Evolutionary conservation across 345 rosid species (phyloP).

Genomic region (Populus alba): DNA sequence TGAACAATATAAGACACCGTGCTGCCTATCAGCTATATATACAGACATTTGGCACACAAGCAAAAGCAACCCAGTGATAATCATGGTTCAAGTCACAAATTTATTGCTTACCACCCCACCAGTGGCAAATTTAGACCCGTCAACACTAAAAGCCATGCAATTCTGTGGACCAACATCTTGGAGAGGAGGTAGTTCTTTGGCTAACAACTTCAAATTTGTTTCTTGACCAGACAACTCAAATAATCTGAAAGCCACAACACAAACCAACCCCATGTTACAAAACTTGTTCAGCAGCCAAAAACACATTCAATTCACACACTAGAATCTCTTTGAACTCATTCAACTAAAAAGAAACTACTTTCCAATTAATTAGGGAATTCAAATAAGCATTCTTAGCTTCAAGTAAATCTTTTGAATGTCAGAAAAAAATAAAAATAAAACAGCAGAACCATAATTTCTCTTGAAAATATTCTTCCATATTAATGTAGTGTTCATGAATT

Average conservation of each 20-base stretch:
- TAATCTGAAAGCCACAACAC: conserved; percentile 45
- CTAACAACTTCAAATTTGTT: conserved; percentile 43
- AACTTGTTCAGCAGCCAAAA: not conserved
- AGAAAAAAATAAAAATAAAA: not conserved
- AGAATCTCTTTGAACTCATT: not conserved
- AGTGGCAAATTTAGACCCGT: conserved; percentile 79
- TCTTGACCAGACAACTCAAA: conserved; percentile 62
- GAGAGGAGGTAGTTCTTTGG: conserved; percentile 59
- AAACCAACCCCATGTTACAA: not conserved
- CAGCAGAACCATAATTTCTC: not conserved
- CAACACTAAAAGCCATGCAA: conserved; percentile 82
- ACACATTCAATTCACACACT: not conserved
- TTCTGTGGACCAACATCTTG: conserved; percentile 67
- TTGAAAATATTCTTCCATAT: not conserved
- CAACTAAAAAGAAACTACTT: not conserved
- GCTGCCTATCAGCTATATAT: not conserved
- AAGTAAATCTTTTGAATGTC: not conserved
- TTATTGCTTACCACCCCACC: conserved; percentile 77
- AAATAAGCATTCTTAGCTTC: not conserved
- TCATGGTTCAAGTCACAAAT: not conserved
- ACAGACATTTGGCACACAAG: not conserved
- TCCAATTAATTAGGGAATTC: not conserved
- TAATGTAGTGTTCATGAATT: not conserved
- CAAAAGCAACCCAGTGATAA: not conserved
- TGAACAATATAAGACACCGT: conserved; percentile 11